Evolutionary conservation across 75 land plant genomes (phyloP), one percentile per base, ranked within the genome.

Genomic region (Sequoia sempervirens): DNA sequence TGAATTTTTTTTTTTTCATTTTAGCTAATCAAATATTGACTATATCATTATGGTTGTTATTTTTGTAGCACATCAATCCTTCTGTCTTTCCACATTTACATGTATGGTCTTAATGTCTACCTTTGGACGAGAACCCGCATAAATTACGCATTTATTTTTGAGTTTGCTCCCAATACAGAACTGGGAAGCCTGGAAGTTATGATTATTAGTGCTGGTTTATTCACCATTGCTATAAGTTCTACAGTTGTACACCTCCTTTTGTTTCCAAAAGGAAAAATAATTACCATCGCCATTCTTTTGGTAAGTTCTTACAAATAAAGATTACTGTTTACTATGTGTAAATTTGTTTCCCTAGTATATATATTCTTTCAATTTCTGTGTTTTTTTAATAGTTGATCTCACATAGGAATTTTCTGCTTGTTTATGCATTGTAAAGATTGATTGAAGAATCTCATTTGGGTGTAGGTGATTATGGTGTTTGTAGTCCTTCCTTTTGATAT

Each of bases 61-160:
- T 13, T 84, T 20, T 66, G 69, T 85, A 90, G 91, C 84, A 84
- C 90, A 5, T 56, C 82, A 30, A 84, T 72, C 14, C 66, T 90
- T 58, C 37, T 90, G 18, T 47, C 88, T 13, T 90, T 90, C 43
- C 91, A 90, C 79, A 52, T 86, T 83, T 90, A 90, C 82, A 86
- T 90, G 87, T 90, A 88, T 80, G 90, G 90, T 73, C 79, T 88
- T 83, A 90, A 90, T 82, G 85, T 90, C 17, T 89, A 84, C 54
- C 17, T 82, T 36, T 90, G 91, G 91, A 80, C 82, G 34, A 79
- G 89, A 41, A 52, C 64, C 2, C 90, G 91, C 80, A 88, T 90
- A 79, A 90, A 86, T 81, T 88, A 88, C 74, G 82, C 85, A 8
- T 83, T 89, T 82, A 90, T 90, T 69, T 89, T 90, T 74, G 87